Evolutionary conservation across 371 early-diverging fungal genomes (phyloP).

Genomic region (Mucor racemosus): DNA sequence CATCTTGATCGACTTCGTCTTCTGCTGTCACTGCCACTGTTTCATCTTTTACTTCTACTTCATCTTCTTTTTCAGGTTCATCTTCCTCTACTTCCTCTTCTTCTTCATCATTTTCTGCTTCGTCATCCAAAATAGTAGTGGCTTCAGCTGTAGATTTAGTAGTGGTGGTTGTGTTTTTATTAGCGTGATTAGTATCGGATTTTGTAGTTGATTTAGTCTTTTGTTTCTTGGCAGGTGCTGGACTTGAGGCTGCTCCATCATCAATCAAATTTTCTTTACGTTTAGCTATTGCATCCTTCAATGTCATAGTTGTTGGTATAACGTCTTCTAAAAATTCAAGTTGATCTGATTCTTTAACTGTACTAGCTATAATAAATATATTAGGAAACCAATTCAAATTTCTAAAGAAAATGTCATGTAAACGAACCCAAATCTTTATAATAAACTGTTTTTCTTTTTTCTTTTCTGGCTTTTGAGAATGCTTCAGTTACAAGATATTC

Average conservation of each 20-base stretch:
- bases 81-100: slow-evolving; percentile 9
- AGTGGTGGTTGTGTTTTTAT: neutral
- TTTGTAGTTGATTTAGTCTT: slow-evolving; percentile 16
- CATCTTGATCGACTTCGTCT: slow-evolving; percentile 22
- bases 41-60: slow-evolving; percentile 3
- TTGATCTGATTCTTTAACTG: slow-evolving; percentile 47
- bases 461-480: slow-evolving; percentile 64
- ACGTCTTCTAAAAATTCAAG: slow-evolving; percentile 60
- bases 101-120: slow-evolving; percentile 9
- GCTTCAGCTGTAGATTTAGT: neutral
- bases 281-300: slow-evolving; percentile 60
- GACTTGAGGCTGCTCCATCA: slow-evolving; percentile 10
- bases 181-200: neutral
- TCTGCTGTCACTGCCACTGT: slow-evolving; percentile 7
- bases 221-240: slow-evolving; percentile 23
- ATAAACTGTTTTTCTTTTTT: slow-evolving; percentile 75
- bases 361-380: slow-evolving; percentile 33
- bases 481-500: slow-evolving; percentile 73
- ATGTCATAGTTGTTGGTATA: slow-evolving; percentile 61
- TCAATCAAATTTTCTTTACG: slow-evolving; percentile 51
- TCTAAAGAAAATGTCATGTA: no score
- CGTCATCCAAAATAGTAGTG: neutral
- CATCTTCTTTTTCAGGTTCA: slow-evolving; percentile 15
- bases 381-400: no score
- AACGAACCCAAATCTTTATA: slow-evolving; percentile 76